These are phyloP conservation scores for Saccharomyces pastorianus DNA, from an alignment of 1,139 yeast species.

Conservation along the genomic window DNA sequence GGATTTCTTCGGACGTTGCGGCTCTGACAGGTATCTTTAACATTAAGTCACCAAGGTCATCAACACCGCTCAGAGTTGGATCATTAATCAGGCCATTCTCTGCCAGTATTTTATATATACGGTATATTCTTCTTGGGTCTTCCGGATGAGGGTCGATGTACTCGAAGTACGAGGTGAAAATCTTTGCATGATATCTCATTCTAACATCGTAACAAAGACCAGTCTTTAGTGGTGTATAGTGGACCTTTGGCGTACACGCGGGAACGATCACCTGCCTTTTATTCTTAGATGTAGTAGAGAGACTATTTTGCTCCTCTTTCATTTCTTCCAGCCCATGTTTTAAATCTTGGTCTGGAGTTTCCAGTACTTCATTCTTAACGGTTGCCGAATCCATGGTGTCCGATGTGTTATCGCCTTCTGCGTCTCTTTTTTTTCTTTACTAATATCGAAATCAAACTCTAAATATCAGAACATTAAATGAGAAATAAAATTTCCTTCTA, in stretches of 20 bases:
- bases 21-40: slow-evolving; percentile 82
- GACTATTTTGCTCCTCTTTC: slow-evolving; percentile 2
- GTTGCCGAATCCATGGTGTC: not conserved
- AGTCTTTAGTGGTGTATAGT: slow-evolving; percentile 68
- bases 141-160: slow-evolving; percentile 98
- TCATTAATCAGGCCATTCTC: slow-evolving; percentile 88
- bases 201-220: slow-evolving; percentile 94
- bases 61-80: slow-evolving; percentile 69
- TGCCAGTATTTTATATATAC: slow-evolving; percentile 86
- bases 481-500: not conserved
- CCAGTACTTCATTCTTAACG: not conserved
- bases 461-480: not conserved
- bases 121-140: slow-evolving; percentile 91
- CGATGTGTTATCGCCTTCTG: not conserved
- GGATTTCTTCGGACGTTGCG: slow-evolving; percentile 78
- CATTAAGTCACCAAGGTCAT: slow-evolving; percentile 79
- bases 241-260: slow-evolving; percentile 35
- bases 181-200: slow-evolving; percentile 94
- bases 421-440: not conserved
- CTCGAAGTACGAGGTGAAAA: slow-evolving; percentile 84
- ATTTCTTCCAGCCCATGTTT: slow-evolving; percentile 2
- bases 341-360: not conserved
- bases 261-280: slow-evolving; percentile 46
- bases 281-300: not conserved
- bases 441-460: not conserved